phyloP scores from a whole-genome alignment of 495 filamentous ascomycete species.

The Sordaria brevicollis region DNA sequence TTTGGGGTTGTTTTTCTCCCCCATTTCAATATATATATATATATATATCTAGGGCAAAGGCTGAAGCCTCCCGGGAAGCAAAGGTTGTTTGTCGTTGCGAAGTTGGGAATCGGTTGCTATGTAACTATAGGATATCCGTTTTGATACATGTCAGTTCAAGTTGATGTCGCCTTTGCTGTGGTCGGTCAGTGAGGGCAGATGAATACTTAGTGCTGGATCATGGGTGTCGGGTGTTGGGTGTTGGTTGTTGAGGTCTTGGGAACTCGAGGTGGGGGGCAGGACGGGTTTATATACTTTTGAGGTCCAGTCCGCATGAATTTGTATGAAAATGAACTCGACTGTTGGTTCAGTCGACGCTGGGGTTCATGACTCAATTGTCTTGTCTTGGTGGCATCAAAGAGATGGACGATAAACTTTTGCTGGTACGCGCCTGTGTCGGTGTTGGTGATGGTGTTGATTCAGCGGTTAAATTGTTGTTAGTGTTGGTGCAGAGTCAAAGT shows the following conservation, averaged over 20 bases:
- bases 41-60: background rate
- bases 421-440: background rate
- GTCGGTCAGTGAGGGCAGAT: too few relatives aligned
- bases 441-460: background rate
- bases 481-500: background rate
- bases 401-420: background rate
- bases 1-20: too few relatives aligned
- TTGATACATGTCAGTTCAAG: background rate
- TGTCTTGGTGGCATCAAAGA: background rate
- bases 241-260: background rate
- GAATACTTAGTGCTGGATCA: too few relatives aligned
- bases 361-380: background rate
- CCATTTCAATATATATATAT: too few relatives aligned
- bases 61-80: background rate
- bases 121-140: constrained; percentile 17
- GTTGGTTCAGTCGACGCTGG: background rate
- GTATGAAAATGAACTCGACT: background rate
- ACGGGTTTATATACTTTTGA: background rate
- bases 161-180: background rate
- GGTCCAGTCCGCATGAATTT: background rate
- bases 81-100: background rate
- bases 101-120: background rate
- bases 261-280: background rate
- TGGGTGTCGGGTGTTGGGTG: too few relatives aligned
- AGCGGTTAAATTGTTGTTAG: too few relatives aligned